These are phyloP conservation scores for Cytospora mali DNA, from an alignment of 2,329 filamentous ascomycete species.

Conservation along the genomic window DNA sequence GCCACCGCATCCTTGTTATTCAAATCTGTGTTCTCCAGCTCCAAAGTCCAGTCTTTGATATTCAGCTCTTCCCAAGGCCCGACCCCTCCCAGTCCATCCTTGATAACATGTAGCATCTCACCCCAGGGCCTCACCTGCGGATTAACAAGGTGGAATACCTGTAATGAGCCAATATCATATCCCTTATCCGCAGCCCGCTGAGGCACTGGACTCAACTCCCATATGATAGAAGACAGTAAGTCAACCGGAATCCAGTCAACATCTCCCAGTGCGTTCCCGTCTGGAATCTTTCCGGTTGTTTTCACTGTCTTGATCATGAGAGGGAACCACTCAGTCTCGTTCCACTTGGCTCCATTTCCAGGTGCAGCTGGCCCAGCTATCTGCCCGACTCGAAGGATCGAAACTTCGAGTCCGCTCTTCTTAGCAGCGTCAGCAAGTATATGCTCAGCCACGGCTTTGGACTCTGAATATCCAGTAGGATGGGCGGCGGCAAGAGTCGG, in stretches of 20 bases:
- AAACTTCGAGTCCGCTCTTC: conserved; percentile 4
- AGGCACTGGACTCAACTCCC: conserved; percentile 23
- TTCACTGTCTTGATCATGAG: conserved; percentile 28
- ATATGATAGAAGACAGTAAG: conserved; percentile 24
- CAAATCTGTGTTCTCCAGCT: background rate
- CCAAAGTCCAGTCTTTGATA: conserved; percentile 8
- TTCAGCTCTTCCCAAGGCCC: background rate
- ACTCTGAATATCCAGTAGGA: conserved; percentile 30
- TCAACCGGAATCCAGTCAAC: conserved; percentile 33
- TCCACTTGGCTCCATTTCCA: conserved; percentile 27
- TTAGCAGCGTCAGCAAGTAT: conserved; percentile 24
- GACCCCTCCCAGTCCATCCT: background rate
- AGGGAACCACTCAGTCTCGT: conserved; percentile 31
- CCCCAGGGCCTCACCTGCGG: conserved; percentile 11
- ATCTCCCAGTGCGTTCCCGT: conserved; percentile 8
- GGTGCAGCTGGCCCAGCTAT: conserved; percentile 28
- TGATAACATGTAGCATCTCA: background rate
- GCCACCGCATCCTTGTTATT: background rate
- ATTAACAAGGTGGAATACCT: conserved; percentile 13
- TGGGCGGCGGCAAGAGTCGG: conserved; percentile 17
- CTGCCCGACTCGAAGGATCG: conserved; percentile 31
- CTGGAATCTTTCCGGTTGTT: conserved; percentile 28
- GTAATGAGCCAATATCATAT: background rate
- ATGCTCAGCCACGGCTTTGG: conserved; percentile 29
- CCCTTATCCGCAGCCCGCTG: too few species aligned